Base-by-base conservation (phyloP, 768 basidiomycete genomes). In the Xerocomellus amylosporus region DNA sequence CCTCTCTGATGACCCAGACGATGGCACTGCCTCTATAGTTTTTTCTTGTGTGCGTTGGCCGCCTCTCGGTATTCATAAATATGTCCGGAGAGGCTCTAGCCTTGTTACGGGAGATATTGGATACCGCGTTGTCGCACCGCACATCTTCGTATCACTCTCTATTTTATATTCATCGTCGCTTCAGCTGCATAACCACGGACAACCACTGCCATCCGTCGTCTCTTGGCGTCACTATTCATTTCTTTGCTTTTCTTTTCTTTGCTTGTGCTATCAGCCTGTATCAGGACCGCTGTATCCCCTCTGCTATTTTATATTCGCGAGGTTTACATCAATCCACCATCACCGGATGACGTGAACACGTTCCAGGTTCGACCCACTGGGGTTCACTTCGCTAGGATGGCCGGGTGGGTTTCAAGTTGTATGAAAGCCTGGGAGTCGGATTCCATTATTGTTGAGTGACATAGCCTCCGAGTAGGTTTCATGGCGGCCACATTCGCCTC, bases 11-110 rank as follows among this genome's bases (percentile, higher is more conserved):
- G 61, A 68, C 81, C 46, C 79, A 80, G 56, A 80, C 77, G 60
- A 78, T 85, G 74, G 66, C 79, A 56, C 70, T 85, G 63, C 77
- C 79, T 64, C 75, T 79, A 75, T 84, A 74, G 73, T 58, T 53
- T 50, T 52, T 28, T 49, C 50, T 46, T 58, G 47, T 57, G 43
- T 54, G 59, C 50, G 55, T 55, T 58, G 59, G 60, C 33, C 60
- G 49, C 55, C n/a, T 48, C 3, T 58, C 62, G 71, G 67, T 54
- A 45, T 58, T 53, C 53, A 68, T 45, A 52, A 37, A 48, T 45
- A 30, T 33, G 38, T 46, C 67, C 58, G 56, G 15, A 34, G 39
- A 54, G 62, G 56, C 39, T 58, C 56, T 69, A 41, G 49, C 49
- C 54, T 48, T 53, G 10, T 24, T 43, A 49, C 19, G 52, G 56